Evolutionary conservation across 805 yeast species (phyloP).

Genomic region (Wickerhamiella brachini): DNA sequence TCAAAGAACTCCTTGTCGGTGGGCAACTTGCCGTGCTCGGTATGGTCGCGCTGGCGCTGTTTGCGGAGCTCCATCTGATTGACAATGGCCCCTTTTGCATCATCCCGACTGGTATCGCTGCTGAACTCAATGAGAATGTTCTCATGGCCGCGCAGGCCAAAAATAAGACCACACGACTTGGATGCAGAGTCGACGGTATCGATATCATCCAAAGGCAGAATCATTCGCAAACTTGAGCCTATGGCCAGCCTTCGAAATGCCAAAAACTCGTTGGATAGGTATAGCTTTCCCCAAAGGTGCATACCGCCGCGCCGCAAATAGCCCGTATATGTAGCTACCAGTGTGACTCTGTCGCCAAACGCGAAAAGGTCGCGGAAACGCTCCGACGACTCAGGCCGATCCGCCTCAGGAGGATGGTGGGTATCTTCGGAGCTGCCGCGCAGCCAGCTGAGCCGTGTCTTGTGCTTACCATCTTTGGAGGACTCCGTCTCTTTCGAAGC

Average conservation of each 20-base stretch:
- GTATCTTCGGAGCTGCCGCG: background rate
- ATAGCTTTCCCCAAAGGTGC: slow-evolving; percentile 46
- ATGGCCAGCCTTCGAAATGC: slow-evolving; percentile 74
- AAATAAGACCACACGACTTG: slow-evolving; percentile 41
- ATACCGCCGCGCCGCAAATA: slow-evolving; percentile 7
- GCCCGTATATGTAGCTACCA: slow-evolving; percentile 46
- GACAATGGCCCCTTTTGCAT: slow-evolving; percentile 42
- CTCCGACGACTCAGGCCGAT: slow-evolving; percentile 33
- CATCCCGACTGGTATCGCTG: slow-evolving; percentile 28
- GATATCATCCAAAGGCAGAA: slow-evolving; percentile 61
- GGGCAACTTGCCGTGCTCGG: background rate
- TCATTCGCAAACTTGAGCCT: slow-evolving; percentile 60
- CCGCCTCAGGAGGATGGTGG: background rate
- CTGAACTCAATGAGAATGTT: slow-evolving; percentile 68
- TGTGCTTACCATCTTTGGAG: background rate
- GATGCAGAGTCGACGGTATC: background rate
- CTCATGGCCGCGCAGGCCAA: slow-evolving; percentile 61
- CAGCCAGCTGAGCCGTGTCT: background rate
- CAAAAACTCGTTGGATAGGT: slow-evolving; percentile 51
- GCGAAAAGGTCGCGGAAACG: slow-evolving; percentile 57
- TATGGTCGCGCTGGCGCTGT: background rate
- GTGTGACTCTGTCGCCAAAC: slow-evolving; percentile 34
- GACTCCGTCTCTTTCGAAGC: background rate
- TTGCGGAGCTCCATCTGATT: background rate
- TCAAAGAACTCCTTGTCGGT: slow-evolving; percentile 4